These are phyloP conservation scores for Collybia nuda DNA, from an alignment of 768 basidiomycete species.

Conservation along the genomic window DNA sequence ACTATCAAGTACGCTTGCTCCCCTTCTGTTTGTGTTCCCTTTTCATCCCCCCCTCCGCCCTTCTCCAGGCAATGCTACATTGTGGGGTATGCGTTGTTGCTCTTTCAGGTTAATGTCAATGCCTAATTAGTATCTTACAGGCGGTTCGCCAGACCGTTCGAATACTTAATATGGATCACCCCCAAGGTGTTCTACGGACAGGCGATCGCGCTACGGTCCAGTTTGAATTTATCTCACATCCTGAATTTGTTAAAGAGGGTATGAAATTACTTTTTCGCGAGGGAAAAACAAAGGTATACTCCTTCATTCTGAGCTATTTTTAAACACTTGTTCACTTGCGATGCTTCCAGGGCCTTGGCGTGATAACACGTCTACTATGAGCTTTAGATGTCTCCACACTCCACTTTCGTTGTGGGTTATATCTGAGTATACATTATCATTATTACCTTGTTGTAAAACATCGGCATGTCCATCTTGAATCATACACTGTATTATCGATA, in stretches of 20 bases:
- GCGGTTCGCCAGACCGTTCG: conserved; percentile 90
- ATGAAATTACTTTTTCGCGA: conserved; percentile 94
- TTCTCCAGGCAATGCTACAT: conserved; percentile 80
- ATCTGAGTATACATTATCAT: no score
- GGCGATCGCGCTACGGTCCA: conserved; percentile 94
- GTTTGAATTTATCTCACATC: conserved; percentile 91
- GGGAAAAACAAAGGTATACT: conserved; percentile 86
- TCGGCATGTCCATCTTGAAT: no score
- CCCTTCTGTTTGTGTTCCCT: neutral
- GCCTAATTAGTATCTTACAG: conserved; percentile 32
- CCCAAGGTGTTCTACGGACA: conserved; percentile 85
- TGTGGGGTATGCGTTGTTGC: conserved; percentile 63
- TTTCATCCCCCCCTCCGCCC: neutral
- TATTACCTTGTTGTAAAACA: no score
- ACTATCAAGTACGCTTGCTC: conserved; percentile 73
- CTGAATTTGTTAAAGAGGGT: conserved; percentile 90
- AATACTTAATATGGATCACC: conserved; percentile 89
- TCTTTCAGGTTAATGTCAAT: conserved; percentile 1
- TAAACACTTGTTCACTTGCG: conserved; percentile 4
- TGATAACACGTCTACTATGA: conserved; percentile 68
- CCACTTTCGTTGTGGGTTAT: no score
- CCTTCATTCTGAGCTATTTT: neutral
- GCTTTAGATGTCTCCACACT: neutral
- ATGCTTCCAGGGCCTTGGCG: conserved; percentile 63
- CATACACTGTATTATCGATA: no score